These are phyloP conservation scores for Colletotrichum sp. DNA, from an alignment of 2,329 filamentous ascomycete species.

Conservation along the genomic window DNA sequence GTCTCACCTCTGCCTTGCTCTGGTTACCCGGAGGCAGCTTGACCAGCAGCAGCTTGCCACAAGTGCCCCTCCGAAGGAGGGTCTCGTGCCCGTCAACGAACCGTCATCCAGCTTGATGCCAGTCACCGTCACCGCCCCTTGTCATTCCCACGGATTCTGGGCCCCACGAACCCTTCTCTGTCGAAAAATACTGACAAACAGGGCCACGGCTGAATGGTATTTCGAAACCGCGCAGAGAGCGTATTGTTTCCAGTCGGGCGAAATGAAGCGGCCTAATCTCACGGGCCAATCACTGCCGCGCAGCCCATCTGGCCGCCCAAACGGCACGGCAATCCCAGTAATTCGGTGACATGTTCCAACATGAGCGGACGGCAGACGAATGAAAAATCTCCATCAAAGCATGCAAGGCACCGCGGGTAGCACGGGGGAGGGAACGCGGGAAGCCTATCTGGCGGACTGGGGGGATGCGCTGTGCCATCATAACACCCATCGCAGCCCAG, in stretches of 20 bases:
- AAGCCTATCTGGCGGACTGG: conserved; percentile 11
- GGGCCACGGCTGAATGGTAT: not conserved
- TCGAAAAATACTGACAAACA: conserved; percentile 11
- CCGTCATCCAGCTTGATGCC: conserved; percentile 27
- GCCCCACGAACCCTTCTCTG: not conserved
- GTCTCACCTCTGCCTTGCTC: conserved; percentile 51
- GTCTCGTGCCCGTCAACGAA: conserved; percentile 45
- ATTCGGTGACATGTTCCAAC: conserved; percentile 15
- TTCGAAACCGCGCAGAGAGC: conserved; percentile 6
- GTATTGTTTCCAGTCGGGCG: conserved; percentile 6
- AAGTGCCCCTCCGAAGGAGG: conserved; percentile 34
- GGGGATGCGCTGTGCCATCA: conserved; percentile 14
- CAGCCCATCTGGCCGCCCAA: not conserved
- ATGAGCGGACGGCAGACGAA: conserved; percentile 17
- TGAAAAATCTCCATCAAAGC: not conserved
- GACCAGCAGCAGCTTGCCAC: conserved; percentile 41
- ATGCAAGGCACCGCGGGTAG: conserved; percentile 20
- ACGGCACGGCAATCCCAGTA: conserved; percentile 7
- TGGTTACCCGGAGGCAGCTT: conserved; percentile 23
- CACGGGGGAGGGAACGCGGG: conserved; percentile 3
- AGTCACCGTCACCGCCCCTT: conserved; percentile 10
- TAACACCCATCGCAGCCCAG: not conserved
- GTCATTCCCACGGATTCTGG: not conserved
- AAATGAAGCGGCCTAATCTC: not conserved
- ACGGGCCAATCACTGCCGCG: conserved; percentile 4